Conservation (phyloP, 2,329 filamentous ascomycete genomes). For the Colletotrichum spaethianum region DNA sequence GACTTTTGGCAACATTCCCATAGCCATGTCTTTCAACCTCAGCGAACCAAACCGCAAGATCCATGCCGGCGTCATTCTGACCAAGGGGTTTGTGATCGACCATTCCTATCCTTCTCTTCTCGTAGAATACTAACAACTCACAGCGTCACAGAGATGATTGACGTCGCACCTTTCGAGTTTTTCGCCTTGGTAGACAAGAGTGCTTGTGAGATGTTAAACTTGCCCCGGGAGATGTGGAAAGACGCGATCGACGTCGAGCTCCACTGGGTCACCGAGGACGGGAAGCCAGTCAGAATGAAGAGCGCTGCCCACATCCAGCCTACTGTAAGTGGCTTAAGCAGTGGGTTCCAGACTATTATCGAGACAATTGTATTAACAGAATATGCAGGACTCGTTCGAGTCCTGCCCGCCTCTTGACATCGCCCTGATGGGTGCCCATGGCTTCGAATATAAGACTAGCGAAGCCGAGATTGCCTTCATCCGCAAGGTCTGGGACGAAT, state of each 20-base stretch:
- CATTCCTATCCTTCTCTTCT: not conserved
- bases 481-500: constrained; percentile 51
- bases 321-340: constrained; percentile 45
- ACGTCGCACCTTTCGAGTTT: constrained; percentile 53
- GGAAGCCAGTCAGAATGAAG: constrained; percentile 43
- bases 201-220: constrained; percentile 32
- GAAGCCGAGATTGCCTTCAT: constrained; percentile 54
- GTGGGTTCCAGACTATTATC: too few species aligned
- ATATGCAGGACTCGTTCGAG: constrained; percentile 54
- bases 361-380: not conserved
- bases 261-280: constrained; percentile 53
- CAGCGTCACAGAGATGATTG: constrained; percentile 52
- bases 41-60: constrained; percentile 45
- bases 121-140: not conserved
- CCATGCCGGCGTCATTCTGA: constrained; percentile 50
- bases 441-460: constrained; percentile 47
- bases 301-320: constrained; percentile 48
- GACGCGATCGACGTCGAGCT: constrained; percentile 49
- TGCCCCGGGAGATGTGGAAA: not conserved
- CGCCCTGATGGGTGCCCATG: constrained; percentile 56
- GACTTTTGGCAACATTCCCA: not conserved
- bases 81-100: constrained; percentile 44
- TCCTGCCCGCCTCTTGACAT: constrained; percentile 58
- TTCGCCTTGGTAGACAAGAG: constrained; percentile 43
- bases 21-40: constrained; percentile 42